Conservation (phyloP, 2,329 filamentous ascomycete species). For the Aureobasidium sp. region DNA sequence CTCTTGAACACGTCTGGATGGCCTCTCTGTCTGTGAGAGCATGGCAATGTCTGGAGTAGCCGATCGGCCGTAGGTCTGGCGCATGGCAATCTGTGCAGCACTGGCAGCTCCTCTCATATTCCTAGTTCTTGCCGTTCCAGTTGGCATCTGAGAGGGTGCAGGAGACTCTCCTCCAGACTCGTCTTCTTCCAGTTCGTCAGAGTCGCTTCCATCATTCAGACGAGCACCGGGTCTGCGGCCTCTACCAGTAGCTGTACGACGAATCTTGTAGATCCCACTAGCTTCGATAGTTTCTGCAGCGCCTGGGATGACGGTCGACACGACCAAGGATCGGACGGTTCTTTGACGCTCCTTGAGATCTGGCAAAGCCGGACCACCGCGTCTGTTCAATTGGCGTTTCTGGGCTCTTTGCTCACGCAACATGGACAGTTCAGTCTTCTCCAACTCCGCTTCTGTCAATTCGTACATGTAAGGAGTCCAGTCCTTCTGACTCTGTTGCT, state of each 20-base stretch:
- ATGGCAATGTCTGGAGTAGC: conserved; percentile 73
- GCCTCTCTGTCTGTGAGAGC: conserved; percentile 65
- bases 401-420: conserved; percentile 89
- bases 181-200: conserved; percentile 87
- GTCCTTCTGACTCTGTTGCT: conserved; percentile 88
- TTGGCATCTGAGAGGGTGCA: conserved; percentile 57
- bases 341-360: conserved; percentile 92
- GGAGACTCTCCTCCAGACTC: conserved; percentile 84
- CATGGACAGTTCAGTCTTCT: conserved; percentile 85
- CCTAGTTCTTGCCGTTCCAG: conserved; percentile 70
- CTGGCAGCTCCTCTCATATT: conserved; percentile 84
- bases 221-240: conserved; percentile 51
- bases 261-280: conserved; percentile 72
- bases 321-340: conserved; percentile 84
- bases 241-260: conserved; percentile 34
- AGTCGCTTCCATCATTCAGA: conserved; percentile 57
- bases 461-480: conserved; percentile 92
- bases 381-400: conserved; percentile 88
- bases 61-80: conserved; percentile 65
- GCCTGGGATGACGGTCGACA: conserved; percentile 87
- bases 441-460: conserved; percentile 80
- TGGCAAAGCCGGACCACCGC: conserved; percentile 87
- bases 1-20: conserved; percentile 49
- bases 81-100: conserved; percentile 79
- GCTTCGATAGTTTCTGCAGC: conserved; percentile 74